These are phyloP conservation scores for Flaveria ramosissima DNA, from an alignment of 129 eudicot genomes.

Conservation along the genomic window DNA sequence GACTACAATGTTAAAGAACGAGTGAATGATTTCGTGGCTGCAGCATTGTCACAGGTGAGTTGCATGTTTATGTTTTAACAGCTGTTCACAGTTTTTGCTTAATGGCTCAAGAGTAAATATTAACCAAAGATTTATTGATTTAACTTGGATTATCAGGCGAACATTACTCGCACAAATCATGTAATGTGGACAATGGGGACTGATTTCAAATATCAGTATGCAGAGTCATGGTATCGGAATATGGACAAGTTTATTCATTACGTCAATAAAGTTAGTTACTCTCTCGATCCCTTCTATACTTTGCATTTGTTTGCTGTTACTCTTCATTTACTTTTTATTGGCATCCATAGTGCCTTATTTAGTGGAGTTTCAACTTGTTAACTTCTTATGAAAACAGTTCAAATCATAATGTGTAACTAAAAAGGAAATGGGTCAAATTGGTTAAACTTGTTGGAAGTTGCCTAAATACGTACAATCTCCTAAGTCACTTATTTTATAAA, in stretches of 20 bases:
- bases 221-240: conserved; percentile 83
- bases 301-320: conserved; percentile 13
- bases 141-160: conserved; percentile 51
- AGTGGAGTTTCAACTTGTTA: neutral
- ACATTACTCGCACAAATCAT: conserved; percentile 83
- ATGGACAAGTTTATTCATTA: conserved; percentile 97
- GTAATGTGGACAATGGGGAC: conserved; percentile 95
- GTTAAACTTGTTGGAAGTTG: neutral
- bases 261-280: conserved; percentile 65
- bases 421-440: neutral
- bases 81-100: neutral
- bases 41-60: conserved; percentile 72
- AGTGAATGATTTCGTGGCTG: conserved; percentile 82
- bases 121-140: neutral
- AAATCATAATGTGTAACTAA: neutral
- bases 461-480: neutral
- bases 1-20: conserved; percentile 96
- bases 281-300: conserved; percentile 16
- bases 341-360: neutral
- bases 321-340: neutral
- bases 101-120: neutral
- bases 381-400: neutral
- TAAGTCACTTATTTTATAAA: neutral
- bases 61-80: conserved; percentile 1
- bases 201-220: conserved; percentile 86